Evolutionary conservation across 176 grass and related monocot species (phyloP), one percentile per base, ranked within the genome.

Genomic region (Zea luxurians): DNA sequence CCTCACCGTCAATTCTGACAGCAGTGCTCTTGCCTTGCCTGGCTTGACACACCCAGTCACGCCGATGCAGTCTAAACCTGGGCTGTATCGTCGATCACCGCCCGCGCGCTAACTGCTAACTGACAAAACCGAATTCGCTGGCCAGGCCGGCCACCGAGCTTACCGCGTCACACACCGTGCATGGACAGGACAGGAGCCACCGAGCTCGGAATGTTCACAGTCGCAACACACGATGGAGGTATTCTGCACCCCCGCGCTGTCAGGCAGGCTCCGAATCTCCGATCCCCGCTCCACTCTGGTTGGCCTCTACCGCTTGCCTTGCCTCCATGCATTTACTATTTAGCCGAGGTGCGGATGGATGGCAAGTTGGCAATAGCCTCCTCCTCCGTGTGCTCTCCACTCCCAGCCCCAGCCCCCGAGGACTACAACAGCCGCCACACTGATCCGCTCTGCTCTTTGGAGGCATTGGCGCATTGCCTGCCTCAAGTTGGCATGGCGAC

Each of bases 291-390:
- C 27, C 27, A 27, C 27, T 27, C 27, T 27, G 27, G 27, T 1
- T 27, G 27, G 27, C 27, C 27, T 27, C 0, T 27, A 1, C 27
- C 27, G 27, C 27, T 27, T 27, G 27, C 27, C 27, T 27, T 27
- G 66, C 41, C 66, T 18, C 64, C 65, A 67, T 68, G 20, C 40
- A 41, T 27, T 27, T 27, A 80, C 76, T 79, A 68, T 71, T 84
- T 80, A 88, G 76, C 47, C 81, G 34, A 47, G 70, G 64, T 18
- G 76, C 68, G 69, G 81, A 76, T 70, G 76, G 76, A 54, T n/a
- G 9, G 63, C 80, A 16, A 27, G 27, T 27, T 27, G 10, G 16
- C 37, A 4, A 4, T 2, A 20, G n/a, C 3, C 10, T 27, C 67
- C 44, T 70, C 44, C 67, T 48, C 45, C 68, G 44, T 44, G 68